Base-by-base conservation (phyloP, 192 early-diverging fungal genomes). In the Globomyces pollinis-pini region DNA sequence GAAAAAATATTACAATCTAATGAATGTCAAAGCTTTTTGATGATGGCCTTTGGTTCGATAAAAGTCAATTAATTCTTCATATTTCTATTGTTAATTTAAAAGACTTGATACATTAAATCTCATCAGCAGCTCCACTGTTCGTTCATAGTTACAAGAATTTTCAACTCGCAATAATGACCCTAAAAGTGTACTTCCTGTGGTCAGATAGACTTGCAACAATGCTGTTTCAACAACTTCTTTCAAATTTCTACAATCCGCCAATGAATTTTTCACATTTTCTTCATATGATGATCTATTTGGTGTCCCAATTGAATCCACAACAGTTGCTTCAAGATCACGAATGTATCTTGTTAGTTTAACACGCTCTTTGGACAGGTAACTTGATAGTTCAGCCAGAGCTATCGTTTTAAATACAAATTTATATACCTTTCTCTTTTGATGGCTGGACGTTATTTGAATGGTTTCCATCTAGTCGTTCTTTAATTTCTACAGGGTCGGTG, bases 1-100 rank as follows among this genome's bases (percentile, higher is more conserved):
- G 20, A 28, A 24, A 8, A 44, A 30, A 6, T 2, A 1, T 18
- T 57, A 42, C 28, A 57, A 30, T 39, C 31, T 28, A 30, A 42
- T 44, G 8, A 57, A 57, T 38, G 43, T 57, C 23, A 42, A 41
- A 2, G 96, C 93, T 59, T 92, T 91, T 24, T 82, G 80, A 70
- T 94, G 92, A 26, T 89, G 80, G 7, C 87, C 88, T 63, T 93
- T 94, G 57, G 87, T 86, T 38, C 88, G 78, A 68, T 96, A 99
- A 44, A 99, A 75, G 58, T 95, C 94, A n/a, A 96, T 86, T 12
- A 99, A 68, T 69, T 95, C 94, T 30, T 71, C 65, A 59, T 85
- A 86, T 72, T 91, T 91, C 75, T 86, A 51, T n/a, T 34, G 24
- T 31, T 23, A 16, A 16, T 44, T 26, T 5, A 44, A 32, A 52